Evolutionary conservation across 2,329 filamentous ascomycete species (phyloP), one percentile per base, ranked within the genome.

Genomic region (Cercospora citrullina): DNA sequence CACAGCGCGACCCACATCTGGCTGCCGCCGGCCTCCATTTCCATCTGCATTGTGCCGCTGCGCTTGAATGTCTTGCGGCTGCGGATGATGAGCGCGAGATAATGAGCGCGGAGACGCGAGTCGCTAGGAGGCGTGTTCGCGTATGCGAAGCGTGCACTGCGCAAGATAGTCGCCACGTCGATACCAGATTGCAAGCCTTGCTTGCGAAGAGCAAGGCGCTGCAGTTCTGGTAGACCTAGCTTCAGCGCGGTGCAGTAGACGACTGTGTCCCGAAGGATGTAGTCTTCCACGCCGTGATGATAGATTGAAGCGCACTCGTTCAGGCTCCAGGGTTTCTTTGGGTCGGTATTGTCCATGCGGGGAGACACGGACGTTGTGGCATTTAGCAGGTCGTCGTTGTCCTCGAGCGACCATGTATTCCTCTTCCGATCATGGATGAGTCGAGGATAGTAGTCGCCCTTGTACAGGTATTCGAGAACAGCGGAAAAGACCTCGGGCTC

Each of bases 21-120:
- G 66, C 75, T 76, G 83, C 86, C 93, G 80, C 94, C 93, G 81
- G 89, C 89, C 85, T 97, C 92, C 94, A 98, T 97, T 85, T 97
- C 94, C 84, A 91, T 90, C 87, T 97, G 94, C 93, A 97, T 96
- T 82, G 94, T 97, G 83, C 94, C 94, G 85, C 93, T 97, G 83
- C 91, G 90, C 90, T 97, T 97, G 83, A 98, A 97, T 78, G 93
- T 97, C 86, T 93, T 93, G 81, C 94, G 92, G 87, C 92, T 94
- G 85, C 94, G 91, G 85, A 97, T 97, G 82, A 97, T 96, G 82
- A 97, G 88, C 80, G 94, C 93, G 81, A 98, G 90, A 86, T 97
- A 97, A 85, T 97, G 93, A 85, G 94, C 94, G 84, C 94, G 93
- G 81, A 98, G 89, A 77, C 90, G 89, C 79, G 91, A 94, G 84